These are phyloP conservation scores for Aspergillus sclerotialis DNA, from an alignment of 2,329 filamentous ascomycete genomes.

Conservation along the genomic window DNA sequence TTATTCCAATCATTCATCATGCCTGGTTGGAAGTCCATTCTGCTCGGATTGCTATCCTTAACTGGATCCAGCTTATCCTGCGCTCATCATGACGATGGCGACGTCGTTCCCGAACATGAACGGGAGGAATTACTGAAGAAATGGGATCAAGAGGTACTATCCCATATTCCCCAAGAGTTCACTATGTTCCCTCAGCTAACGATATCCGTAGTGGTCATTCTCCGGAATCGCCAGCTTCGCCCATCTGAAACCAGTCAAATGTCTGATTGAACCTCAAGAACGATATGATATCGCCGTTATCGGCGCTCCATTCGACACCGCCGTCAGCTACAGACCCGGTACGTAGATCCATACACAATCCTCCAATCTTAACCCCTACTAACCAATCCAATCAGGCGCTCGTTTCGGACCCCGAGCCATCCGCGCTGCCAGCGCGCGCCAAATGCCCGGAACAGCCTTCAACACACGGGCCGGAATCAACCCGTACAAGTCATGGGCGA, in stretches of 20 bases:
- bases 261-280: constrained; percentile 58
- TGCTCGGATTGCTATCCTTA: constrained; percentile 26
- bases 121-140: constrained; percentile 39
- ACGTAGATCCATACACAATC: constrained; percentile 14
- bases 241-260: constrained; percentile 62
- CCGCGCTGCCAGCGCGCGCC: constrained; percentile 71
- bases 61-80: constrained; percentile 25
- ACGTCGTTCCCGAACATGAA: constrained; percentile 32
- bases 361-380: not conserved
- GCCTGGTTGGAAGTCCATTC: constrained; percentile 21
- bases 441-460: constrained; percentile 72
- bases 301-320: constrained; percentile 68
- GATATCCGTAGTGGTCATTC: constrained; percentile 51
- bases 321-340: constrained; percentile 64
- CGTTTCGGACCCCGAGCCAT: constrained; percentile 86
- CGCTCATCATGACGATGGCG: constrained; percentile 35
- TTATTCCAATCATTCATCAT: constrained; percentile 11
- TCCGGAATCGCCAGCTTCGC: constrained; percentile 70
- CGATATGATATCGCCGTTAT: constrained; percentile 65
- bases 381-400: constrained; percentile 40
- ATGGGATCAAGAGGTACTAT: constrained; percentile 42
- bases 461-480: constrained; percentile 78
- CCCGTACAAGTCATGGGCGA: constrained; percentile 73
- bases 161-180: not conserved
- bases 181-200: not conserved